Percentiles rank a stretch among this genome's conserved stretches.
phyloP scores from a whole-genome alignment of 2,329 filamentous ascomycete species.

The Neonectria faginata region DNA sequence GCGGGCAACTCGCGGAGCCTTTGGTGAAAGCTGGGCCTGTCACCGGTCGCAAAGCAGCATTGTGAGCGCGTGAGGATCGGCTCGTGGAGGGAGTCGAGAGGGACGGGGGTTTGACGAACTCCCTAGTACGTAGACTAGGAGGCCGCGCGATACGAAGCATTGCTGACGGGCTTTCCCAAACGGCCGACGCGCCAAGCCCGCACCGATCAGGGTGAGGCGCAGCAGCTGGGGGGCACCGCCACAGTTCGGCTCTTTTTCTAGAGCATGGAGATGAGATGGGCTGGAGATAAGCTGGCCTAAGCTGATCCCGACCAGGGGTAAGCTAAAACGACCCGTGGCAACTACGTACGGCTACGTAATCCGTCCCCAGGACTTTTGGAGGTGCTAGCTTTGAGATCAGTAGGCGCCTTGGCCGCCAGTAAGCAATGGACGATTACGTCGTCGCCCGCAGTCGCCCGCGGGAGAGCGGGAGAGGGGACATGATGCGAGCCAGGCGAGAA shows the following conservation, averaged over 20 bases:
- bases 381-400: conserved; percentile 10
- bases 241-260: conserved; percentile 30
- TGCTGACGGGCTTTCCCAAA: conserved; percentile 38
- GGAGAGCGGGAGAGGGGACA: conserved; percentile 1
- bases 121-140: not conserved
- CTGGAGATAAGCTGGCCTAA: not conserved
- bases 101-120: conserved; percentile 7
- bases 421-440: conserved; percentile 23
- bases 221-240: conserved; percentile 40
- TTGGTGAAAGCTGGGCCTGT: conserved; percentile 24
- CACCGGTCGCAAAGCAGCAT: conserved; percentile 35
- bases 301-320: conserved; percentile 5
- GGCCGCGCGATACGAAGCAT: conserved; percentile 27
- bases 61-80: conserved; percentile 22
- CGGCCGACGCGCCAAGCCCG: conserved; percentile 30
- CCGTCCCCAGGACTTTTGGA: not conserved
- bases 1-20: conserved; percentile 22
- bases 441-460: conserved; percentile 11
- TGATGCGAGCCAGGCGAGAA: conserved; percentile 24
- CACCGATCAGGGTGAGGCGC: conserved; percentile 35
- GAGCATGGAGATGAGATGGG: conserved; percentile 12
- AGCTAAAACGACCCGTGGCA: conserved; percentile 39
- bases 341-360: conserved; percentile 18
- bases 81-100: conserved; percentile 5
- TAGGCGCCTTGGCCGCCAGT: conserved; percentile 33